A percentile compares a stretch with the other conserved stretches of the same genome.
Evolutionary conservation across 2,329 filamentous ascomycete genomes (phyloP).

Genomic region (Westerdykella ornata): DNA sequence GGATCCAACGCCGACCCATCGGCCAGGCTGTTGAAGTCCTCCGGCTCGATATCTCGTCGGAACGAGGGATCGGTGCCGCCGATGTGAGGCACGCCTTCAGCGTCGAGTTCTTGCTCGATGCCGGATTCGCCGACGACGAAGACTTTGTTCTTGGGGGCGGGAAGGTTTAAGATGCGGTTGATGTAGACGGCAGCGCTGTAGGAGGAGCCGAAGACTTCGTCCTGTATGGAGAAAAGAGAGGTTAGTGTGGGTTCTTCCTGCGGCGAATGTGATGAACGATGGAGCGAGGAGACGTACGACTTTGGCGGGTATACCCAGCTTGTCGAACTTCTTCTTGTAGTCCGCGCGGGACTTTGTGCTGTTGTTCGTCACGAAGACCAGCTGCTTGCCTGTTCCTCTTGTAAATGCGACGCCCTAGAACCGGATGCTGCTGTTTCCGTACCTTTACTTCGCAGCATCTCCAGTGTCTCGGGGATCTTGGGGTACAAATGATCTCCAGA

Average conservation of each 20-base stretch:
- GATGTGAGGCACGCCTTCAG: conserved; percentile 71
- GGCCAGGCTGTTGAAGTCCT: conserved; percentile 74
- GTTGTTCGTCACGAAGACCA: conserved; percentile 98
- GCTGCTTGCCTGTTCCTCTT: conserved; percentile 63
- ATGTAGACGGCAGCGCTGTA: conserved; percentile 97
- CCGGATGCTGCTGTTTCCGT: conserved; percentile 11
- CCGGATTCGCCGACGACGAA: conserved; percentile 88
- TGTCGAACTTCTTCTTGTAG: conserved; percentile 85
- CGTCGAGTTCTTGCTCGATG: conserved; percentile 78
- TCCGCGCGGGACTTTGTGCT: conserved; percentile 91
- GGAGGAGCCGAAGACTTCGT: conserved; percentile 92
- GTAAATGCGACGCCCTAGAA: conserved; percentile 4
- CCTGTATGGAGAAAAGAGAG: conserved; percentile 38
- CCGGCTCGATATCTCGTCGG: conserved; percentile 69
- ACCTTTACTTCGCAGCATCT: conserved; percentile 78
- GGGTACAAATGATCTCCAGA: conserved; percentile 87
- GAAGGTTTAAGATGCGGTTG: conserved; percentile 77
- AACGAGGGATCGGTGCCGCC: conserved; percentile 78
- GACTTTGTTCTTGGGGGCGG: conserved; percentile 78
- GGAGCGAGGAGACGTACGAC: conserved; percentile 42
- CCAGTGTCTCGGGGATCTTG: conserved; percentile 75
- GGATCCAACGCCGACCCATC: conserved; percentile 69
- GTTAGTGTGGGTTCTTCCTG: too few species aligned
- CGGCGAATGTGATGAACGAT: not conserved
- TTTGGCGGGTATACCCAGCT: conserved; percentile 69